A percentile compares a stretch with the other conserved stretches of the same genome.
phyloP scores from a whole-genome alignment of 2,329 filamentous ascomycete species.

The Tolypocladium tundrense region DNA sequence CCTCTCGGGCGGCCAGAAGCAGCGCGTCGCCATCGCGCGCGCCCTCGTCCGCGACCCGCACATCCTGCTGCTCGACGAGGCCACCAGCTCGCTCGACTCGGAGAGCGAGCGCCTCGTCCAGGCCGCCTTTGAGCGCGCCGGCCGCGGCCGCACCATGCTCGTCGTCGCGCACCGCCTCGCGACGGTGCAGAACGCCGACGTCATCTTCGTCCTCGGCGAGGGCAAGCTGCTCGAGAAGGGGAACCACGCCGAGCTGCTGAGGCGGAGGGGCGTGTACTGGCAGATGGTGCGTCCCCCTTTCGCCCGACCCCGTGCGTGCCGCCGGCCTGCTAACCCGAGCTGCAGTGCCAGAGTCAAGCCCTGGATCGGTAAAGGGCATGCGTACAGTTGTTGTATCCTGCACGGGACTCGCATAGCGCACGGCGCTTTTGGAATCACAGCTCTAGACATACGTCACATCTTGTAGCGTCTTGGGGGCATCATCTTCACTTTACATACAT shows the following conservation, averaged over 20 bases:
- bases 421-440: neutral
- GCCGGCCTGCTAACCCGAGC: neutral
- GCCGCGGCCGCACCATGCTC: conserved; percentile 53
- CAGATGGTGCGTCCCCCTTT: conserved; percentile 37
- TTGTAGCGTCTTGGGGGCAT: neutral
- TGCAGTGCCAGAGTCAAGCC: conserved; percentile 48
- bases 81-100: conserved; percentile 59
- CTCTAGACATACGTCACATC: neutral
- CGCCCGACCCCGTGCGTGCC: neutral
- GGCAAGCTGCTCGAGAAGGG: conserved; percentile 46
- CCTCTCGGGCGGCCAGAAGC: conserved; percentile 62
- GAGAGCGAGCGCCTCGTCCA: conserved; percentile 54
- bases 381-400: neutral
- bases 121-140: conserved; percentile 55
- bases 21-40: conserved; percentile 59
- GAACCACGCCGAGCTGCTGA: conserved; percentile 39
- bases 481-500: neutral
- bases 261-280: conserved; percentile 43
- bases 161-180: conserved; percentile 70
- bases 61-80: conserved; percentile 61
- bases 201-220: conserved; percentile 69
- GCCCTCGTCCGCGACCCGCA: conserved; percentile 57
- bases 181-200: conserved; percentile 67
- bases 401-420: neutral
- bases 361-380: conserved; percentile 34